Base-by-base conservation (phyloP, 345 rosid genomes). In the Euphorbia pulcherrima region DNA sequence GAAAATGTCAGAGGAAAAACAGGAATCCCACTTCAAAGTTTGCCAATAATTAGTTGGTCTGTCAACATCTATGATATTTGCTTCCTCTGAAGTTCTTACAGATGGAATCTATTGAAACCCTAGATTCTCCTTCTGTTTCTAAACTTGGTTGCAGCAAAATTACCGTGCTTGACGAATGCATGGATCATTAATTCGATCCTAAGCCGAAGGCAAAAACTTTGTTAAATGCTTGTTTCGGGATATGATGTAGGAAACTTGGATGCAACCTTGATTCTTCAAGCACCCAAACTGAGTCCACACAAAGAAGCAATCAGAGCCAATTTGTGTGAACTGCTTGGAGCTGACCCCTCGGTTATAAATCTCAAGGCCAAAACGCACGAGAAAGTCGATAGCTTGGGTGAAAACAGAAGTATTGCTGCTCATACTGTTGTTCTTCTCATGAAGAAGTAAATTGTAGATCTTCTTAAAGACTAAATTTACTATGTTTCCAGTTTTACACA, bases 381-480 rank as follows among this genome's bases (percentile, higher is more conserved):
- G 77, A 94, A 88, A 77, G 99, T 91, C 0, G 96, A 94, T 68
- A 94, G 97, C 73, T 90, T 91, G 0, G 97, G 99, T 24, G 97
- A 94, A 75, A 94, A 94, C 73, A 75, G 93, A 68, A 91, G 93
- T 68, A 91, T 86, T 64, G 96, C 96, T 44, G 98, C 97, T 21
- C 99, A 89, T 68, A 86, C 97, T 6, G 97, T 89, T 63, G 74
- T 94, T 71, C 90, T 94, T 65, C 85, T 88, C 50, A 91, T 86
- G 90, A 87, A 80, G 82, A 88, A 88, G 74, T 83, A 66, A 83
- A 44, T n/a, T 64, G 37, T 17, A 0, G 18, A 27, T n/a, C 2
- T 51, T 27, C 5, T 20, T 28, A 68, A 35, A 16, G 6, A 48
- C 16, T 33, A 2, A 33, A 33, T 0, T n/a, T n/a, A n/a, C n/a